Conservation (phyloP, 2,329 filamentous ascomycete species). For the Knufia fluminis region DNA sequence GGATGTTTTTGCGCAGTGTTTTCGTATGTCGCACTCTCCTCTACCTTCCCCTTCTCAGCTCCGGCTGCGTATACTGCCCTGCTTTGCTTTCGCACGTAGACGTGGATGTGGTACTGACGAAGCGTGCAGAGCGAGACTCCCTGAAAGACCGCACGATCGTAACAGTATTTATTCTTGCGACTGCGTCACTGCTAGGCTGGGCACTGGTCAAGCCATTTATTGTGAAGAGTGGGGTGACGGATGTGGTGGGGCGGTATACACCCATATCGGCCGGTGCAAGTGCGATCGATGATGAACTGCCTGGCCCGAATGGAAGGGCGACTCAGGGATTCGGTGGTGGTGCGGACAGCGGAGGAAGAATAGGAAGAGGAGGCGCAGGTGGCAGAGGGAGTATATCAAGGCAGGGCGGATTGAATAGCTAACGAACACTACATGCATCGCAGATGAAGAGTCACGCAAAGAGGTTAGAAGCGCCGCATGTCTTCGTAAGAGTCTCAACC, state of each 20-base stretch:
- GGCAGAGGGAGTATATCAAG: constrained; percentile 2
- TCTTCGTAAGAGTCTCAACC: too few relatives aligned
- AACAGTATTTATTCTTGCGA: constrained; percentile 56
- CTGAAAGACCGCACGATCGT: constrained; percentile 58
- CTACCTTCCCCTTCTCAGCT: neutral
- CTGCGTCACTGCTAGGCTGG: constrained; percentile 51
- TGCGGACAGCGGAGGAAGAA: neutral
- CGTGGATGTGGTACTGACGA: neutral
- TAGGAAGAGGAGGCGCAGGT: neutral
- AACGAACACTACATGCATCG: neutral
- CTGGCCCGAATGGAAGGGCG: neutral
- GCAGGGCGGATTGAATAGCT: constrained; percentile 4
- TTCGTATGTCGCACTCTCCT: constrained; percentile 38
- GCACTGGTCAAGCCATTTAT: constrained; percentile 52
- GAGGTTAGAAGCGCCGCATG: too few relatives aligned
- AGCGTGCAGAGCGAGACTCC: constrained; percentile 50
- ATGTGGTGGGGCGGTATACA: neutral
- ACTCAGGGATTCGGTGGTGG: constrained; percentile 9
- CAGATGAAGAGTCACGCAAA: neutral
- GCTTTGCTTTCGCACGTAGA: too few relatives aligned
- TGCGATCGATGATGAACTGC: neutral
- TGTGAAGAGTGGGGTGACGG: constrained; percentile 28
- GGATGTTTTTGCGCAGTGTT: constrained; percentile 57
- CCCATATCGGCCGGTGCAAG: neutral
- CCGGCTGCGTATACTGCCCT: too few relatives aligned